Evolutionary conservation across 108 stramenopile genomes (phyloP).

Genomic region (Cyclotella distinguenda): DNA sequence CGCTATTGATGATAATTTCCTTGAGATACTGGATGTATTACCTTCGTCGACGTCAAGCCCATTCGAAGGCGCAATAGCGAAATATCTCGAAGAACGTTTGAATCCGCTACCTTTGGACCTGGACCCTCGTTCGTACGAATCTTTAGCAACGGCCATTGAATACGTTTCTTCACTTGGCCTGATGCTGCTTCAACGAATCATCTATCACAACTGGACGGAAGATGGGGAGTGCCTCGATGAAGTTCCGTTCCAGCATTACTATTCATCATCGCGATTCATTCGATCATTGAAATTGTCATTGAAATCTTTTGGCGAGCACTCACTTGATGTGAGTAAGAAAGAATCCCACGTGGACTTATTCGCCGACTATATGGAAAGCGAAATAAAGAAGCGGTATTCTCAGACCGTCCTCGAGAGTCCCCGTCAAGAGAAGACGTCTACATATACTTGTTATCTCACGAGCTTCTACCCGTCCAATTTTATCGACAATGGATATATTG

Average conservation of each 20-base stretch:
- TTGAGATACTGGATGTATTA: constrained; percentile 52
- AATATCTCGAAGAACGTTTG: constrained; percentile 29
- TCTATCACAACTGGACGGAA: constrained; percentile 36
- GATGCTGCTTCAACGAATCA: constrained; percentile 40
- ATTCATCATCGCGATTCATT: constrained; percentile 32
- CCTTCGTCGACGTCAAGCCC: constrained; percentile 27
- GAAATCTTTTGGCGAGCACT: constrained; percentile 12
- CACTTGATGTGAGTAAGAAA: constrained; percentile 14
- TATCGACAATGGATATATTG: constrained; percentile 11
- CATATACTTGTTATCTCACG: constrained; percentile 17
- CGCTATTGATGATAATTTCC: constrained; percentile 55
- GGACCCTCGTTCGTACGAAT: background rate
- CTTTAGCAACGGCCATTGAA: constrained; percentile 19
- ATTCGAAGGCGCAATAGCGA: constrained; percentile 53
- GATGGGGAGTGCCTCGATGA: constrained; percentile 24
- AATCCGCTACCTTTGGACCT: background rate
- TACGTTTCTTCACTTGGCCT: constrained; percentile 38
- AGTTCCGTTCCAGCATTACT: constrained; percentile 31
- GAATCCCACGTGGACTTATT: constrained; percentile 26
- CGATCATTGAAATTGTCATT: constrained; percentile 20
- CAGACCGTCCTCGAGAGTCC: background rate
- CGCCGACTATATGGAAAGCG: constrained; percentile 11
- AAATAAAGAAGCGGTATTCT: constrained; percentile 21
- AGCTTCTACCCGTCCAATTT: constrained; percentile 42
- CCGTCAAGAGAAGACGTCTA: background rate